Conservation (phyloP, 2,329 filamentous ascomycete species). For the Sporothrix euskadiensis region DNA sequence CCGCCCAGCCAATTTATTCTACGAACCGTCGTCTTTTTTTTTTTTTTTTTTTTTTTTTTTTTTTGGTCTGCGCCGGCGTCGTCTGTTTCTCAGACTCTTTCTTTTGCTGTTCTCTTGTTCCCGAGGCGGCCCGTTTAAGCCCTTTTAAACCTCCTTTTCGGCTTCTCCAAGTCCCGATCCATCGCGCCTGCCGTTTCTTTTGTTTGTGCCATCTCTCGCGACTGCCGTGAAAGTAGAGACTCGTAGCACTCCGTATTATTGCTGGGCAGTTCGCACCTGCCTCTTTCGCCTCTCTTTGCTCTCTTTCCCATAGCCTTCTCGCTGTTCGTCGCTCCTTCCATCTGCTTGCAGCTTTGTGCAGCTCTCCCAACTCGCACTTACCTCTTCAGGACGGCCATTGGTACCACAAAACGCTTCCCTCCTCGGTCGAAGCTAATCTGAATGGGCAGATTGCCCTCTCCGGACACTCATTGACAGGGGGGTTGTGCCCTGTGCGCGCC, state of each 20-base stretch:
- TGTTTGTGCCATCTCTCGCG: background rate
- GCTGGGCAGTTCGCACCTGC: background rate
- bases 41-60: background rate
- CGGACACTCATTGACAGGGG: background rate
- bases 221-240: background rate
- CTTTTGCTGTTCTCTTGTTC: background rate
- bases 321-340: conserved; percentile 11
- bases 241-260: background rate
- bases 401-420: conserved; percentile 1
- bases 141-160: background rate
- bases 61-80: background rate
- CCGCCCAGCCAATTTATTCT: conserved; percentile 12
- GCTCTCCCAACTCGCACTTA: conserved; percentile 11
- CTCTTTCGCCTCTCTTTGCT: background rate
- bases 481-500: background rate
- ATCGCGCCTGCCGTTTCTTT: background rate
- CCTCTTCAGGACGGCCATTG: conserved; percentile 6
- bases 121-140: background rate
- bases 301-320: background rate
- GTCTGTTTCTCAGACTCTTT: background rate
- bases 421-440: conserved; percentile 12
- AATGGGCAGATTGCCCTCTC: conserved; percentile 5
- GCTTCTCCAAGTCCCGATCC: background rate
- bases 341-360: background rate
- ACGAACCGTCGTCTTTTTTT: conserved; percentile 3